Conservation (phyloP, 2,329 filamentous ascomycete species). For the Colletotrichum sp. region DNA sequence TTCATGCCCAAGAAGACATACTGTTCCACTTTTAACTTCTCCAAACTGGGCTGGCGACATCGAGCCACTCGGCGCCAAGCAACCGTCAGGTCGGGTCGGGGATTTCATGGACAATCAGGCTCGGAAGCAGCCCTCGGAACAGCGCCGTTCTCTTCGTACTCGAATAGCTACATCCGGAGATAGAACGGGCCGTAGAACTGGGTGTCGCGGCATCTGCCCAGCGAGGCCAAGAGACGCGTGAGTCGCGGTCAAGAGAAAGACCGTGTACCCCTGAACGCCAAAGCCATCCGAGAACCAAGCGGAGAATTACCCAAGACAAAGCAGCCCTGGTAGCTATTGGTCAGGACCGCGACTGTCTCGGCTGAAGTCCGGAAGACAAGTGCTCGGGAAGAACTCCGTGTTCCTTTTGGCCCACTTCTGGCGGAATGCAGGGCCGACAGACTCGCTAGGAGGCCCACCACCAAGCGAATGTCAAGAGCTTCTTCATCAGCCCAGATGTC, state of each 20-base stretch:
- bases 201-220: neutral
- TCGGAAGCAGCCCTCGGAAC: neutral
- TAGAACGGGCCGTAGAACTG: neutral
- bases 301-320: neutral
- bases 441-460: neutral
- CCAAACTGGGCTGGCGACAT: neutral
- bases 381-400: neutral
- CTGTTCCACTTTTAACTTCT: neutral
- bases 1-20: neutral
- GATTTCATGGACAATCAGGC: neutral
- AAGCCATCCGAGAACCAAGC: neutral
- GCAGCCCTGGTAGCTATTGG: neutral
- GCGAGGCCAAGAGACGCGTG: neutral
- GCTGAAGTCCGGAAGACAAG: neutral
- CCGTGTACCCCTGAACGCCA: neutral
- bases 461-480: neutral
- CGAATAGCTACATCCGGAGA: neutral
- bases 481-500: neutral
- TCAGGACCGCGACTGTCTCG: neutral
- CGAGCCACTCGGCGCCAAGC: neutral
- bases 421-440: neutral
- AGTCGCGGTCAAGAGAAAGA: neutral
- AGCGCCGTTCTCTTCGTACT: neutral
- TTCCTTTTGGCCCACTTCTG: neutral
- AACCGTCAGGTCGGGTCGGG: neutral